Evolutionary conservation across 768 basidiomycete species (phyloP).

Genomic region (Dioszegia aurantiaca): DNA sequence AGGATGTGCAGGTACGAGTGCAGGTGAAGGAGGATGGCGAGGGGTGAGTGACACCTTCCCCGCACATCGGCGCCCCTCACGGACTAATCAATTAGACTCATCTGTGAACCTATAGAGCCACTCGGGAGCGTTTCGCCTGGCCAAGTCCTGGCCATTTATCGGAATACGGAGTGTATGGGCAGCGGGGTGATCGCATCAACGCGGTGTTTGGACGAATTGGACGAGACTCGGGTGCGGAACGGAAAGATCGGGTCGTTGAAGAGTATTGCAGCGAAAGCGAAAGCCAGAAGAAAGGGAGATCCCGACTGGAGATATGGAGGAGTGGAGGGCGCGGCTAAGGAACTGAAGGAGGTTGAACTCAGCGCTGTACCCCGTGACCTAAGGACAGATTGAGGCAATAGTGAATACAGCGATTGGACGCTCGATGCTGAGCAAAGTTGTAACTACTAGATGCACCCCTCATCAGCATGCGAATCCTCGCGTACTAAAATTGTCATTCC

Average conservation of each 20-base stretch:
- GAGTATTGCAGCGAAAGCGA: neutral
- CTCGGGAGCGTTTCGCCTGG: slow-evolving; percentile 72
- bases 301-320: too few species aligned
- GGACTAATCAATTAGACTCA: slow-evolving; percentile 34
- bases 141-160: slow-evolving; percentile 73
- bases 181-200: slow-evolving; percentile 64
- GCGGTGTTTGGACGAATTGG: slow-evolving; percentile 1
- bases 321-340: too few species aligned
- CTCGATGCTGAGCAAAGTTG: too few species aligned
- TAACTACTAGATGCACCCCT: too few species aligned
- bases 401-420: too few species aligned
- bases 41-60: slow-evolving; percentile 23
- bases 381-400: too few species aligned
- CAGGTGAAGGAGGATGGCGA: slow-evolving; percentile 53
- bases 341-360: too few species aligned
- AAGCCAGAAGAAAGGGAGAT: too few species aligned
- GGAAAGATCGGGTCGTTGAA: neutral
- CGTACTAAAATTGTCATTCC: too few species aligned
- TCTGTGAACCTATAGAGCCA: slow-evolving; percentile 61
- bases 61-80: neutral
- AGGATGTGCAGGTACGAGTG: slow-evolving; percentile 55
- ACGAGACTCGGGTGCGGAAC: neutral
- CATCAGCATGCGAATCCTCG: too few species aligned
- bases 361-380: too few species aligned
- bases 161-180: slow-evolving; percentile 75